Evolutionary conservation across 176 grass and related monocot species (phyloP).

Genomic region (Eleusine coracana): DNA sequence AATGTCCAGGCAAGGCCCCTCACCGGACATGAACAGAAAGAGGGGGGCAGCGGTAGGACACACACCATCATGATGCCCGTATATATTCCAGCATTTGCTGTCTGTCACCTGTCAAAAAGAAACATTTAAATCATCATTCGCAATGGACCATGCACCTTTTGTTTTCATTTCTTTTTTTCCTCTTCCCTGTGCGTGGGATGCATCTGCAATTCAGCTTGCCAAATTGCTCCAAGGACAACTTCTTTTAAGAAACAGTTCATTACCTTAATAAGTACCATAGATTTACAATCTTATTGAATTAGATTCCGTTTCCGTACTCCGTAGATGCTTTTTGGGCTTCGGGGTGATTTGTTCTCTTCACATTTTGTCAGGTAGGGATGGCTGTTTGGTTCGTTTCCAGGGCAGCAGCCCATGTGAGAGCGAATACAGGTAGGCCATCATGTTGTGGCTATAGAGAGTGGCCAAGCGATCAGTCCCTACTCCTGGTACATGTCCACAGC

Average conservation of each 20-base stretch:
- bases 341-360: conserved; percentile 7
- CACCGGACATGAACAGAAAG: conserved; percentile 11
- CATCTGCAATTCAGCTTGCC: neutral
- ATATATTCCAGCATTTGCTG: conserved; percentile 42
- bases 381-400: neutral
- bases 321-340: neutral
- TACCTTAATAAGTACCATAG: neutral
- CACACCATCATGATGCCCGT: conserved; percentile 43
- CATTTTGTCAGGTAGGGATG: neutral
- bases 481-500: neutral
- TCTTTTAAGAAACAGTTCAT: neutral
- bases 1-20: neutral
- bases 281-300: neutral
- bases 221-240: neutral
- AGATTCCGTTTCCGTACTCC: neutral
- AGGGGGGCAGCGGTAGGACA: conserved; percentile 23
- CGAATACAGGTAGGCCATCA: neutral
- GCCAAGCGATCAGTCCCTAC: neutral
- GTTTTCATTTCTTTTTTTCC: neutral
- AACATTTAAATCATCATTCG: neutral
- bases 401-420: conserved; percentile 7
- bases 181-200: neutral
- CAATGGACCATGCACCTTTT: neutral
- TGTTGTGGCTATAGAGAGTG: neutral
- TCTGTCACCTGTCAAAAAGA: neutral